phyloP scores from a whole-genome alignment of 306 rosid genomes.

The Aeschynomene evenia region DNA sequence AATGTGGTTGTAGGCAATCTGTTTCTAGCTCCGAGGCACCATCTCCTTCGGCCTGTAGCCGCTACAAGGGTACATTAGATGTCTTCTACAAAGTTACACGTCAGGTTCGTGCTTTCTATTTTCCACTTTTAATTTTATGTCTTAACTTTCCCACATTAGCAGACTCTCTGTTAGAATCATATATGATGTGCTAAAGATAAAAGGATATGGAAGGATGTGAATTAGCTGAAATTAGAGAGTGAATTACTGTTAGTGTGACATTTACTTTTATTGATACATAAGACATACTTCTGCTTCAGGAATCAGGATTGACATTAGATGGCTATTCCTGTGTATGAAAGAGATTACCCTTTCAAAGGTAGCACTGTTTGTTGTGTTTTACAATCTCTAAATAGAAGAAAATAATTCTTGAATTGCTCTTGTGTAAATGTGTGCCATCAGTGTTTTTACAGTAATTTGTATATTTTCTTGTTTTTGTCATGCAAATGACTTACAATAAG shows the following conservation, averaged over 20 bases:
- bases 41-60: slow-evolving; percentile 50
- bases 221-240: neutral
- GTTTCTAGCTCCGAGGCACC: slow-evolving; percentile 42
- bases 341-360: neutral
- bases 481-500: slow-evolving; percentile 26
- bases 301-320: neutral
- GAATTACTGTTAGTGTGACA: neutral
- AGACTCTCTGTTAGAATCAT: neutral
- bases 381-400: too few species aligned
- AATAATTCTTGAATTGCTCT: too few species aligned
- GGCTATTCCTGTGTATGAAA: neutral
- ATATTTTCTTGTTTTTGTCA: neutral
- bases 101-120: slow-evolving; percentile 52
- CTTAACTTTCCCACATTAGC: neutral
- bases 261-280: neutral
- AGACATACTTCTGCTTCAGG: neutral
- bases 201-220: neutral
- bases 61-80: slow-evolving; percentile 77
- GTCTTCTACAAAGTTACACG: slow-evolving; percentile 72
- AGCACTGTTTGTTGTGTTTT: neutral
- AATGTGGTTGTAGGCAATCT: slow-evolving; percentile 36
- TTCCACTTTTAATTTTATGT: too few species aligned
- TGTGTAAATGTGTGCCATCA: too few species aligned
- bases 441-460: neutral
- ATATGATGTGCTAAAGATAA: neutral